Base-by-base conservation (phyloP, 2,329 filamentous ascomycete species). In the Fusarium gaditjirri region DNA sequence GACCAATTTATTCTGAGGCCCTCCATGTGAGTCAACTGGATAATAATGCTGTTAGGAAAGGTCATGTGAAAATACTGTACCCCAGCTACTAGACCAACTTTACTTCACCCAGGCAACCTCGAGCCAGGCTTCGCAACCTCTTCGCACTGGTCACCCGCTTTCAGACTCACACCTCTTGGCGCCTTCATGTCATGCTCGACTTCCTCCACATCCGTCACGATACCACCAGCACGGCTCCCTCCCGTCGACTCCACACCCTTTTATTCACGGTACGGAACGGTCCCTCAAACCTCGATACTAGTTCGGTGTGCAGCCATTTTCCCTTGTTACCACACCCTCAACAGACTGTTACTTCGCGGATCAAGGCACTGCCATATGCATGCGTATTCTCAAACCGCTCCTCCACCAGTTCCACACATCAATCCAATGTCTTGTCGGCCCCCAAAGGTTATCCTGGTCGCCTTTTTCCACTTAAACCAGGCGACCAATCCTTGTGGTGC, bases 131-230 rank as follows among this genome's bases (percentile, higher is more conserved):
- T 58, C 43, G 61, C 70, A 72, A 70, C 65, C 70, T 70, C 47
- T 61, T 72, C 50, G 60, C 66, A 39, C 49, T 67, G 65, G 70
- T 72, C 70, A 73, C 68, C 43, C 70, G 70, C 70, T 72, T 61
- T 25, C 52, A 44, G 31, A 53, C 50, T 52, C 46, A 59, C 65
- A 66, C 61, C 46, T 47, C 47, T 72, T 58, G 65, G 59, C 69
- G 56, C 64, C 55, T 54, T 70, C 60, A 58, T 47, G 29, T 46
- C 61, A 68, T 63, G 44, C 36, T 55, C 50, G 31, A 68, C 47
- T 21, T 68, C 58, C 38, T 64, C 52, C 58, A 55, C 65, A 38
- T 70, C 52, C 60, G 39, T 61, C 66, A 70, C 55, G 55, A 70
- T 66, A 66, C 68, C 68, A 70, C 53, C 67, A 70, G 47, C 44